These are phyloP conservation scores for Leccinum rimulosum DNA, from an alignment of 768 basidiomycete genomes.

Conservation along the genomic window DNA sequence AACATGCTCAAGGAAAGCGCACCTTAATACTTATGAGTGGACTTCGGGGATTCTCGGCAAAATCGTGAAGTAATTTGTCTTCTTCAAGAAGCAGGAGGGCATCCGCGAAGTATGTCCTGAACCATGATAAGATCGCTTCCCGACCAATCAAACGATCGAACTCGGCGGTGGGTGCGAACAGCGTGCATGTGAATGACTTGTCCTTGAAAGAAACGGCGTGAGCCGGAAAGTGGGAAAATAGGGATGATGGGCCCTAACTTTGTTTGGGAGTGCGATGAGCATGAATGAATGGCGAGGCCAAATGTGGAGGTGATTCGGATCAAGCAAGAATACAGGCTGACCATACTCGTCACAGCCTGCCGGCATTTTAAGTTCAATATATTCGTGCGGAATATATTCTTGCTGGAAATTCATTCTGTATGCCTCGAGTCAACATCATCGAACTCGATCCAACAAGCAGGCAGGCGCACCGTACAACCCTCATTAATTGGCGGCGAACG, in stretches of 20 bases:
- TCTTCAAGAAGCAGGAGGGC: conserved; percentile 85
- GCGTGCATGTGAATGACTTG: conserved; percentile 94
- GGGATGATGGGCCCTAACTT: conserved; percentile 50
- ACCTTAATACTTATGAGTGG: conserved; percentile 93
- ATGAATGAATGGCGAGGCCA: conserved; percentile 99
- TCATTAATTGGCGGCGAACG: conserved; percentile 92
- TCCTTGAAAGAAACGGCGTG: conserved; percentile 54
- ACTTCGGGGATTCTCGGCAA: conserved; percentile 81
- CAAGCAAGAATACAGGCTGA: conserved; percentile 73
- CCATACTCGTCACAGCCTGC: conserved; percentile 62
- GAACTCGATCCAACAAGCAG: conserved; percentile 7
- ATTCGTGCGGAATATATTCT: conserved; percentile 93
- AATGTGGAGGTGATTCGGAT: conserved; percentile 96
- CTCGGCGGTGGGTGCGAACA: conserved; percentile 83
- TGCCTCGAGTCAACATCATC: conserved; percentile 18
- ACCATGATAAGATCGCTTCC: conserved; percentile 67
- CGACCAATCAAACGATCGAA: conserved; percentile 64
- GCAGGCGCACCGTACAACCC: conserved; percentile 73
- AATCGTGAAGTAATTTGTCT: conserved; percentile 71
- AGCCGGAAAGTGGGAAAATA: conserved; percentile 27
- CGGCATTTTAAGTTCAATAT: conserved; percentile 95
- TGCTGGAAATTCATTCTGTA: conserved; percentile 92
- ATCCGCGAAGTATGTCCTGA: conserved; percentile 82
- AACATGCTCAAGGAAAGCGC: conserved; percentile 30
- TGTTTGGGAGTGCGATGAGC: conserved; percentile 97